Base-by-base conservation (phyloP, 2,329 filamentous ascomycete genomes). In the Monosporascus sp. region DNA sequence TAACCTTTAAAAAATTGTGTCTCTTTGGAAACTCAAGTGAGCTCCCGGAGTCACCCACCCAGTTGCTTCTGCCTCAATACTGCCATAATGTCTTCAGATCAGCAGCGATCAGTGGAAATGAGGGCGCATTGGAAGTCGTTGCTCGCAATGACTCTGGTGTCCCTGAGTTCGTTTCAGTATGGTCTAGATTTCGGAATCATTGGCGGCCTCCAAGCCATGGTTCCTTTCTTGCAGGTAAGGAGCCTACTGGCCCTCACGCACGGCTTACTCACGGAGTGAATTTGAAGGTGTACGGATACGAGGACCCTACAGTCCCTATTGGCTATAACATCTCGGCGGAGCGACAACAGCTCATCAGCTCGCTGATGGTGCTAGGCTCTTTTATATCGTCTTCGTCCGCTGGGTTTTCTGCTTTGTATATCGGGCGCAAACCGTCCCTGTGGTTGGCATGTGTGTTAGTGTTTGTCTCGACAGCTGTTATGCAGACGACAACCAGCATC, bases 401-500 rank as follows among this genome's bases (percentile, higher is more conserved):
- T 2, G 75, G 75, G 0, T 62, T 72, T 24, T 70, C 68, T 3
- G 71, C 72, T 0, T 58, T 60, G 6, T 71, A 68, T 35, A 55
- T 70, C 24, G 72, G 70, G 6, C 66, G 69, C 9, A 69, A 65
- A 55, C 53, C 63, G 41, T 71, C 67, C 28, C 67, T 77, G 7
- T 77, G 74, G 74, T 55, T 65, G n/a, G 67, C 55, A 14, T 74
- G 58, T 58, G 63, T 56, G 58, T 70, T 59, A 5, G 65, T 68
- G 24, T 66, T 73, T 51, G 60, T 75, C 2, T 70, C 76, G 4
- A 78, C 78, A 43, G 71, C 77, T 14, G 68, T 79, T 54, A 80
- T 80, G 77, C 78, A 79, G 72, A 69, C 71, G 14, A 77, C 74
- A 0, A 73, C 69, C 5, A 63, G 65, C 31, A 77, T 80, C 49